Percentiles rank a stretch among this genome's conserved stretches.
These are phyloP conservation scores for Podila verticillata DNA, from an alignment of 192 early-diverging fungal species.

Conservation along the genomic window DNA sequence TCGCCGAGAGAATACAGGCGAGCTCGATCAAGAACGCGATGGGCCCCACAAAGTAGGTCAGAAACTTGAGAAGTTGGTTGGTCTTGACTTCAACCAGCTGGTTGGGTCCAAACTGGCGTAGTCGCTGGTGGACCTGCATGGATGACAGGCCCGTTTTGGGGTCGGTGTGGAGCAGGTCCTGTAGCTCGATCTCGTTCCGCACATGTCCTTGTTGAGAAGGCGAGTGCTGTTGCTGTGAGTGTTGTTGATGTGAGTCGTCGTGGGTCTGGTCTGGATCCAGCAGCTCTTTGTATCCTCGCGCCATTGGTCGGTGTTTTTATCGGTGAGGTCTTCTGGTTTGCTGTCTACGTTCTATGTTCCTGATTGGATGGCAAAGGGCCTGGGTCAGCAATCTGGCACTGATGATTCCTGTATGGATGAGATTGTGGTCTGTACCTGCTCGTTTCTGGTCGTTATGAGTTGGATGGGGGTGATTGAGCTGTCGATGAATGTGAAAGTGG, in stretches of 20 bases:
- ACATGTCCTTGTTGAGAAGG: neutral
- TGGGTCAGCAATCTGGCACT: too few relatives aligned
- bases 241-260: conserved; percentile 9
- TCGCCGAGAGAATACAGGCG: conserved; percentile 42
- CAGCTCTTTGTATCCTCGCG: conserved; percentile 42
- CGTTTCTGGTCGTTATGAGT: too few relatives aligned
- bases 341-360: too few relatives aligned
- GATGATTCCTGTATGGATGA: too few relatives aligned
- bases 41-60: conserved; percentile 66
- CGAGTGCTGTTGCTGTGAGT: neutral
- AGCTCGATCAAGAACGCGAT: conserved; percentile 75
- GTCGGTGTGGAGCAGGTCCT: conserved; percentile 65
- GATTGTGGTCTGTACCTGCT: too few relatives aligned
- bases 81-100: conserved; percentile 73
- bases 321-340: neutral
- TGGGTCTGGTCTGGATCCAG: conserved; percentile 18
- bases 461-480: neutral
- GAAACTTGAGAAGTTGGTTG: conserved; percentile 55
- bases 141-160: conserved; percentile 70
- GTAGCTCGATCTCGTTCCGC: conserved; percentile 47
- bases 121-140: conserved; percentile 59
- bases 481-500: neutral
- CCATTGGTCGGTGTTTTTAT: conserved; percentile 3
- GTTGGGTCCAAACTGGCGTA: conserved; percentile 79
- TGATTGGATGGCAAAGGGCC: neutral